Evolutionary conservation across 768 basidiomycete species (phyloP).

Genomic region (Termitomyces bulborhizus): DNA sequence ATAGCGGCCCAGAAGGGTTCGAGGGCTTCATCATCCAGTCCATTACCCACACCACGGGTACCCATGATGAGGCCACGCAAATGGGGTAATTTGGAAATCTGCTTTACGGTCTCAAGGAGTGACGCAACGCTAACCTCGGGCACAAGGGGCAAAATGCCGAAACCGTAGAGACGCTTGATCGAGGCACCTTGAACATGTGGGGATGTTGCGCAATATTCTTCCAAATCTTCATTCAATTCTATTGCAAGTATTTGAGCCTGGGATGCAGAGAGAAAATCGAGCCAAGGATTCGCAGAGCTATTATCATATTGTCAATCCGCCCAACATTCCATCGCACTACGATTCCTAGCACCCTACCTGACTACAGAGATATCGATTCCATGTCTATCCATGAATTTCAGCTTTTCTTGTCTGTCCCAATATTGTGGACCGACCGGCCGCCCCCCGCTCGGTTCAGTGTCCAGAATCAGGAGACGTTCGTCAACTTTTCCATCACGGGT

Average conservation of each 20-base stretch:
- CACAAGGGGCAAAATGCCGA: constrained; percentile 81
- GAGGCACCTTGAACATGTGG: constrained; percentile 34
- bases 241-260: constrained; percentile 61
- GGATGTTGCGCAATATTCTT: constrained; percentile 68
- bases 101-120: constrained; percentile 59
- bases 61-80: constrained; percentile 79
- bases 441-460: constrained; percentile 74
- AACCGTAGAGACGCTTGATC: constrained; percentile 71
- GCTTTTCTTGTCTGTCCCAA: constrained; percentile 70
- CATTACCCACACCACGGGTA: constrained; percentile 69
- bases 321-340: background rate
- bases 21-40: constrained; percentile 72
- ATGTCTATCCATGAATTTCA: constrained; percentile 82
- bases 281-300: constrained; percentile 88
- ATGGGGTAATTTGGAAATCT: constrained; percentile 60
- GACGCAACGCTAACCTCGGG: constrained; percentile 48
- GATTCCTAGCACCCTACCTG: constrained; percentile 37
- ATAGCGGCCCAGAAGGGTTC: constrained; percentile 83
- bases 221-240: constrained; percentile 74
- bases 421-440: constrained; percentile 82
- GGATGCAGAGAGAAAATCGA: constrained; percentile 73
- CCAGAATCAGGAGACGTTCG: constrained; percentile 71
- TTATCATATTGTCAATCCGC: background rate
- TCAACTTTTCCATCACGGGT: constrained; percentile 43
- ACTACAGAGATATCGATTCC: constrained; percentile 76